Evolutionary conservation across 768 basidiomycete genomes (phyloP).

Genomic region (Cubamyces lactineus): DNA sequence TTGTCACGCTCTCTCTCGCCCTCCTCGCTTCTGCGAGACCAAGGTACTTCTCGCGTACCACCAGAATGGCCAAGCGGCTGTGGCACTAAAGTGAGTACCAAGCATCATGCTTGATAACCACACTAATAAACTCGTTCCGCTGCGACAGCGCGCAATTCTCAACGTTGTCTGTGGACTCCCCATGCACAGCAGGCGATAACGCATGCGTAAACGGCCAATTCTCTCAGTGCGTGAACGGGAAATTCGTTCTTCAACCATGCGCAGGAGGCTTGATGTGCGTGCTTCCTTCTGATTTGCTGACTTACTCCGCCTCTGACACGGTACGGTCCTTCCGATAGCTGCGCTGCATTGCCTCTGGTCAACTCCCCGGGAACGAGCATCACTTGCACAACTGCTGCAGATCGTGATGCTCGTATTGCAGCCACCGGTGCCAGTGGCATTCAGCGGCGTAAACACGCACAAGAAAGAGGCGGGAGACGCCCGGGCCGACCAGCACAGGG

Average conservation of each 20-base stretch:
- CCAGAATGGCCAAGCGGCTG: slow-evolving; percentile 35
- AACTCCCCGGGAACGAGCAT: slow-evolving; percentile 52
- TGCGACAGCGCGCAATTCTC: slow-evolving; percentile 43
- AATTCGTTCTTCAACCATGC: slow-evolving; percentile 35
- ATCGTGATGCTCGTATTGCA: slow-evolving; percentile 50
- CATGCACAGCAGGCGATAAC: slow-evolving; percentile 43
- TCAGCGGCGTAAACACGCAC: no score
- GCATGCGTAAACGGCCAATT: slow-evolving; percentile 54
- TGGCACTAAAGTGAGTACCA: slow-evolving; percentile 31
- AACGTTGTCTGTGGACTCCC: slow-evolving; percentile 44
- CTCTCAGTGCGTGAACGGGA: slow-evolving; percentile 57
- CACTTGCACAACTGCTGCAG: slow-evolving; percentile 52
- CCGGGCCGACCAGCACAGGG: no score
- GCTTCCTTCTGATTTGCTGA: no score
- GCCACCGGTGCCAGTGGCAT: slow-evolving; percentile 30
- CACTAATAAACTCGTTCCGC: no score
- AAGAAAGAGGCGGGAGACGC: no score
- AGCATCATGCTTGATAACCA: no score
- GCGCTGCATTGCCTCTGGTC: slow-evolving; percentile 47
- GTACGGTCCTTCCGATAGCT: neutral
- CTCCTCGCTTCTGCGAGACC: slow-evolving; percentile 34
- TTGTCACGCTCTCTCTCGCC: slow-evolving; percentile 31
- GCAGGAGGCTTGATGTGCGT: slow-evolving; percentile 21
- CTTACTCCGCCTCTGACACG: neutral
- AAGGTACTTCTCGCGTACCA: slow-evolving; percentile 15